A percentile compares a stretch with the other conserved stretches of the same genome.
Conservation (phyloP, 2,329 filamentous ascomycete species). For the Arachnomyces sp. region DNA sequence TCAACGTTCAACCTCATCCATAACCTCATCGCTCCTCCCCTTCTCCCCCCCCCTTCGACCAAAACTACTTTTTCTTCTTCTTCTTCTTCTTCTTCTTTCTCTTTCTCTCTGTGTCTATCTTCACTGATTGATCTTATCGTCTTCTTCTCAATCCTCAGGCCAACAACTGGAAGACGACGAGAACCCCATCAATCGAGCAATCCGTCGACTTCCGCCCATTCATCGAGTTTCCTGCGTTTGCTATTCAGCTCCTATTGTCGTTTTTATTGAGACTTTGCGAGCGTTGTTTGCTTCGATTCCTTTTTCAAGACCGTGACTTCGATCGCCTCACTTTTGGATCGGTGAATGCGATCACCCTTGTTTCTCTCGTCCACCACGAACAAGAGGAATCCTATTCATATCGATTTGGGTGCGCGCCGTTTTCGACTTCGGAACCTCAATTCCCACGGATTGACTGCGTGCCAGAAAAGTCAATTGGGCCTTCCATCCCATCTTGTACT, state of each 20-base stretch:
- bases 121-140: conserved; percentile 4
- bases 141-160: background rate
- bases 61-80: conserved; percentile 13
- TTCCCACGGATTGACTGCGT: too few relatives aligned
- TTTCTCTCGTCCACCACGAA: too few relatives aligned
- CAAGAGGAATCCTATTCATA: too few relatives aligned
- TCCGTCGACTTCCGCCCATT: background rate
- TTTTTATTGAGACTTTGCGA: background rate
- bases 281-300: too few relatives aligned
- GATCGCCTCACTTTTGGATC: too few relatives aligned
- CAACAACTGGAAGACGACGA: background rate
- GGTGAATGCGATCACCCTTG: too few relatives aligned
- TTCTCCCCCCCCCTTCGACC: conserved; percentile 8
- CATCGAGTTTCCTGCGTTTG: background rate
- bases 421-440: too few relatives aligned
- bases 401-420: too few relatives aligned
- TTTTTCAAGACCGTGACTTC: too few relatives aligned
- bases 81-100: conserved; percentile 8
- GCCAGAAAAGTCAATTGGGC: too few relatives aligned
- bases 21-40: conserved; percentile 15
- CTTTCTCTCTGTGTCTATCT: conserved; percentile 3
- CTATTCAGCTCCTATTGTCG: background rate
- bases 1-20: conserved; percentile 15
- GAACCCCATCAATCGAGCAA: background rate
- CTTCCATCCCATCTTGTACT: too few relatives aligned